Base-by-base conservation (phyloP, 106 monocot species). In the Dendrobium catenatum region DNA sequence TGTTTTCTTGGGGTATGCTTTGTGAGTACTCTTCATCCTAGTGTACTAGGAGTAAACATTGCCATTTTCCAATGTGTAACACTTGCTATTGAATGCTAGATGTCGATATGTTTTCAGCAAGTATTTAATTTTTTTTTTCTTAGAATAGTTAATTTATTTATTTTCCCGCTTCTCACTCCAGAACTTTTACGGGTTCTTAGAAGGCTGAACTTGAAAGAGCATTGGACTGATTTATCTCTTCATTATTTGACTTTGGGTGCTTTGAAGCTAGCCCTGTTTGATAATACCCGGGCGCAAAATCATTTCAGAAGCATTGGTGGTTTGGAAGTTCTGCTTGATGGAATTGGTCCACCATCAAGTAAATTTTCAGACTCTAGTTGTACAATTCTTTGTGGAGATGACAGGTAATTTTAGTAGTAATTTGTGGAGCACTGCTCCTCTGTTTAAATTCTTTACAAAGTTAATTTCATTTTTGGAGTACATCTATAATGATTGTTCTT, bases 261-360 rank as follows among this genome's bases (percentile, higher is more conserved):
- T 75, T 88, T 99, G 27, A 93, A 81, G 78, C 89, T 89, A 82
- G 82, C 88, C 41, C 77, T 99, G 49, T 89, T 64, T 75, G 84
- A 88, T 84, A 95, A 95, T 86, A 75, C 89, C 27, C 85, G 98
- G 75, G 93, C 95, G 44, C 98, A 99, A 73, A 99, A 93, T 87
- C 98, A 99, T 89, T 99, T 99, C 83, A 95, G 93, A 91, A 91
- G 95, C 79, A 99, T 99, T 81, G 98, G 98, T 77, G 98, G 98
- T 16, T 88, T 99, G 72, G 98, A 99, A 85, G 95, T 99, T 86
- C 80, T 99, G 17, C 77, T 99, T 22, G 98, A 99, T 87, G 91
- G 88, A 24, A 91, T 99, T 79, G 88, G 91, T 67, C 80, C 93
- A 46, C 93, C 95, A 76, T 89, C 97, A 79, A 94, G 90, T 78